A percentile compares a stretch with the other conserved stretches of the same genome.
These are phyloP conservation scores for Cyclotella sp. DNA, from an alignment of 108 stramenopile genomes.

Conservation along the genomic window DNA sequence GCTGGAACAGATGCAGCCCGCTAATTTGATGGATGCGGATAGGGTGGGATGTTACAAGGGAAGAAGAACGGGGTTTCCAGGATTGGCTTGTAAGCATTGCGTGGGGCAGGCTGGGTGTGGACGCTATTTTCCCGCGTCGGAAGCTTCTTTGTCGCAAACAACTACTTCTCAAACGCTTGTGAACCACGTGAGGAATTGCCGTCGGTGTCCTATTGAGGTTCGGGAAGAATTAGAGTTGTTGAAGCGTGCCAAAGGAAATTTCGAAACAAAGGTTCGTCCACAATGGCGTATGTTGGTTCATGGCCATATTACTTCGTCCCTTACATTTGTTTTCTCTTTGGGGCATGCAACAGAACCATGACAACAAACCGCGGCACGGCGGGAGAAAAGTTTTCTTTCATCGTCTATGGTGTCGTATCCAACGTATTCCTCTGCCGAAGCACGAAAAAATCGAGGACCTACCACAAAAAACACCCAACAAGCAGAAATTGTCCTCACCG, in stretches of 20 bases:
- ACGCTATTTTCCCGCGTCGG: slow-evolving; percentile 86
- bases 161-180: slow-evolving; percentile 88
- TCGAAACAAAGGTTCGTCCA: slow-evolving; percentile 18
- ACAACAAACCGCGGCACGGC: slow-evolving; percentile 87
- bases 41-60: slow-evolving; percentile 66
- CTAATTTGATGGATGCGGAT: slow-evolving; percentile 54
- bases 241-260: slow-evolving; percentile 74
- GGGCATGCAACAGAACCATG: slow-evolving; percentile 51
- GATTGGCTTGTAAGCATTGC: slow-evolving; percentile 87
- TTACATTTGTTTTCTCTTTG: not conserved
- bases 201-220: slow-evolving; percentile 81
- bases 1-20: slow-evolving; percentile 87
- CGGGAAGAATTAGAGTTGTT: slow-evolving; percentile 84
- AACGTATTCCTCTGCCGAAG: slow-evolving; percentile 69
- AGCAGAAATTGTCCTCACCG: not conserved
- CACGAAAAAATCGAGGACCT: slow-evolving; percentile 39
- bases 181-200: slow-evolving; percentile 90
- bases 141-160: slow-evolving; percentile 89
- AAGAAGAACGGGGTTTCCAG: slow-evolving; percentile 80
- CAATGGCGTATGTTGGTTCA: not conserved
- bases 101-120: slow-evolving; percentile 86
- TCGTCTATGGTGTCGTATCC: slow-evolving; percentile 89
- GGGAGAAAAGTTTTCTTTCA: slow-evolving; percentile 92
- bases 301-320: not conserved
- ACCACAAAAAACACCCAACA: slow-evolving; percentile 29